Evolutionary conservation across 83 land plant species (phyloP), one percentile per base, ranked within the genome.

Genomic region (Isoetes engelmannii): DNA sequence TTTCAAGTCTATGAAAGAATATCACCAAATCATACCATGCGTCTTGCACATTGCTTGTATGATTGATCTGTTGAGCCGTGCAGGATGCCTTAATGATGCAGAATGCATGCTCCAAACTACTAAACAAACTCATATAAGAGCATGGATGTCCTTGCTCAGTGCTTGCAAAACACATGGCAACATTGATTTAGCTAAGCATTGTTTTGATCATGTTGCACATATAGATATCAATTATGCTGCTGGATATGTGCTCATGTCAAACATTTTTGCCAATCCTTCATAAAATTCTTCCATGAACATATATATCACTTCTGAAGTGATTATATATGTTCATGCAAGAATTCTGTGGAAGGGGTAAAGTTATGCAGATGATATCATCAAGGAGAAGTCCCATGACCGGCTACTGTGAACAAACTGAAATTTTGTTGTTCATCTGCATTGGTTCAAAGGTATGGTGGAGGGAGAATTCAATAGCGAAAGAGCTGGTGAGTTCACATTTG

Each of bases 1-100:
- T 63, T 63, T 63, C 5, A 63, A 37, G 28, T 63, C 65, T 8
- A 63, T 63, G 6, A 63, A 37, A 63, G 65, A 63, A 47, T n/a
- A 21, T 21, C 45, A 63, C 45, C 18, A 37, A 6, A 7, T 63
- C 12, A 17, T 42, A 37, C 65, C 65, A 63, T 43, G 47, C n/a
- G 43, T 37, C 13, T 44, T 43, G n/a, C 65, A 63, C 45, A n/a
- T 43, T 37, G 43, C 10, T 21, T 21, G 18, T 63, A 21, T 63
- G 65, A 37, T 63, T 44, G 65, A 63, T 44, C 41, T 63, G 6
- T 47, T 63, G 17, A 37, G 65, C 17, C 65, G 45, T n/a, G 65
- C 18, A 47, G 6, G 44, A 28, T 28, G 37, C 37, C 37, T 28
- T 28, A 28, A 28, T 28, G 37, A 28, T 28, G 65, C 43, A 63